Conservation (phyloP, 2,329 filamentous ascomycete species). For the Fusarium napiforme region DNA sequence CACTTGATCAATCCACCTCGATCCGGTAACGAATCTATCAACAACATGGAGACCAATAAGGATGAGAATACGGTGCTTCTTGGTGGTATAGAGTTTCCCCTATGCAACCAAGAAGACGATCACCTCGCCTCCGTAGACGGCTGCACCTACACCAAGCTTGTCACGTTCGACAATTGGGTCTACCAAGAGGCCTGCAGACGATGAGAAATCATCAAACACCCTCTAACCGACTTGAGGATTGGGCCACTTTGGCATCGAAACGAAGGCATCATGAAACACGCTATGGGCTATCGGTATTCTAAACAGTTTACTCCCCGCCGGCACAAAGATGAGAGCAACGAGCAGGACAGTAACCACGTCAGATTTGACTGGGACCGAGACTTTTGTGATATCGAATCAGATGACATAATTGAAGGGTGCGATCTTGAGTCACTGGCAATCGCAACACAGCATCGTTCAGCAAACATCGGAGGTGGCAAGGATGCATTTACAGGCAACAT, state of each 20-base stretch:
- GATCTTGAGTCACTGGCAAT: neutral
- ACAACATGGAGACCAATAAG: neutral
- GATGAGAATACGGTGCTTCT: neutral
- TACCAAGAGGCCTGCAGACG: neutral
- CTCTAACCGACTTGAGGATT: neutral
- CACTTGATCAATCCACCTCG: neutral
- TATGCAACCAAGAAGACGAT: neutral
- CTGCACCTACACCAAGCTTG: neutral
- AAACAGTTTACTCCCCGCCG: neutral
- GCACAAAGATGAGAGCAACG: neutral
- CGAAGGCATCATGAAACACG: neutral
- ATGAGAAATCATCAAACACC: neutral
- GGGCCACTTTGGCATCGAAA: neutral
- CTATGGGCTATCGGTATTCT: neutral
- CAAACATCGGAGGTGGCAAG: neutral
- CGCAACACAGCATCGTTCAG: neutral
- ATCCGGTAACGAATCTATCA: neutral
- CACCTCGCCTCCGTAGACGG: neutral
- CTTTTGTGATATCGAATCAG: neutral
- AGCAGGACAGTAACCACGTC: neutral
- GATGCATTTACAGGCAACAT: too few species aligned
- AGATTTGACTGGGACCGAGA: neutral
- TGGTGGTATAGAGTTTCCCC: neutral
- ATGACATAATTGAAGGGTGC: neutral
- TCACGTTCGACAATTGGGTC: neutral